Conservation (phyloP, 306 rosid species). For the Sicyos baderoa region DNA sequence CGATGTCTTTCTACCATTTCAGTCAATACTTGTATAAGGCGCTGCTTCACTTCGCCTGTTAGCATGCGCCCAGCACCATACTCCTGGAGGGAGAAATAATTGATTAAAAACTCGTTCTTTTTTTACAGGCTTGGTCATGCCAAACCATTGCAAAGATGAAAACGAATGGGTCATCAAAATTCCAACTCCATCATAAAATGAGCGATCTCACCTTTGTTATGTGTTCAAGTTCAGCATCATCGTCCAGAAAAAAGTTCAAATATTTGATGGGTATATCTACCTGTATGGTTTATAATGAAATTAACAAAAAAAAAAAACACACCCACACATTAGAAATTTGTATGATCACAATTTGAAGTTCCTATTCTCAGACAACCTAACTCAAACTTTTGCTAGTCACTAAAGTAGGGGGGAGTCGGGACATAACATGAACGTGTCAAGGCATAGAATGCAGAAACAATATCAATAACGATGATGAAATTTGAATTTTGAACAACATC, state of each 20-base stretch:
- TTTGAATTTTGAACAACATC: not conserved
- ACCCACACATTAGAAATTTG: not conserved
- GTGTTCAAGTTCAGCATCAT: conserved; percentile 66
- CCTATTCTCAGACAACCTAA: not conserved
- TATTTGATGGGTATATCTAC: conserved; percentile 91
- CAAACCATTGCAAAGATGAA: not conserved
- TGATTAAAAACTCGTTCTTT: not conserved
- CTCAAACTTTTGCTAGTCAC: not conserved
- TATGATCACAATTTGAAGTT: not conserved
- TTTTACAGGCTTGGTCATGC: not conserved
- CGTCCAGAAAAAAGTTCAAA: conserved; percentile 72
- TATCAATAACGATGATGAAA: not conserved
- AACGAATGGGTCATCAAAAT: not conserved
- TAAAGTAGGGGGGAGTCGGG: too few relatives aligned
- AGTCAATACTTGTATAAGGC: conserved; percentile 56
- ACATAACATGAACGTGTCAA: not conserved
- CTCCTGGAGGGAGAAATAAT: conserved; percentile 34
- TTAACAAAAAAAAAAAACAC: conserved; percentile 10
- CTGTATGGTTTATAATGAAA: conserved; percentile 32
- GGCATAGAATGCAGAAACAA: not conserved
- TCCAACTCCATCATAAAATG: not conserved
- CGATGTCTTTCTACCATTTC: conserved; percentile 79
- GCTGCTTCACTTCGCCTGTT: conserved; percentile 89
- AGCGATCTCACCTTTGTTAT: conserved; percentile 46
- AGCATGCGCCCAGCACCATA: conserved; percentile 84